phyloP scores from a whole-genome alignment of 495 filamentous ascomycete species.

The Amphirosellinia nigrospora region DNA sequence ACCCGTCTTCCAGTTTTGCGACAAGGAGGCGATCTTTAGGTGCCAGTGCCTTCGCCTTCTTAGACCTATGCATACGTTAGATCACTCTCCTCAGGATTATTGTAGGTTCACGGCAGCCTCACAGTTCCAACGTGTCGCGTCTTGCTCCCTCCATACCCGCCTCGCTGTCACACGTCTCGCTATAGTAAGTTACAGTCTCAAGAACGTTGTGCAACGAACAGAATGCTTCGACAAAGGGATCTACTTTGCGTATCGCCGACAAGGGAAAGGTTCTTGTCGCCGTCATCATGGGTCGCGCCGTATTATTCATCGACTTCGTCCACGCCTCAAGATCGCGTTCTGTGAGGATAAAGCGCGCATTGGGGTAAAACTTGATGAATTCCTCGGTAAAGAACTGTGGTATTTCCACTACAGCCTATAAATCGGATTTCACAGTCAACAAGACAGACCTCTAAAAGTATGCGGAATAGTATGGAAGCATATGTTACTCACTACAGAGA shows the following conservation, averaged over 20 bases:
- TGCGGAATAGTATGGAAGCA: neutral
- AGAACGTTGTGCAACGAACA: constrained; percentile 25
- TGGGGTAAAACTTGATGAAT: constrained; percentile 47
- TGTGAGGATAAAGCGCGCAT: constrained; percentile 48
- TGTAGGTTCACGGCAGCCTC: neutral
- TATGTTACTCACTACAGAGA: neutral
- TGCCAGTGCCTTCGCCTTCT: constrained; percentile 24
- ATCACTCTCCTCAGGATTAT: neutral
- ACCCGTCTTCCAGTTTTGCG: constrained; percentile 34
- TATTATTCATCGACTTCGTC: constrained; percentile 35
- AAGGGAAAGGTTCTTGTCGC: constrained; percentile 27
- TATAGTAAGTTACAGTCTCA: constrained; percentile 23
- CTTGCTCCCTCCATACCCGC: constrained; percentile 5
- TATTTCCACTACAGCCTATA: constrained; percentile 43
- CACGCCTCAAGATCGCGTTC: constrained; percentile 44
- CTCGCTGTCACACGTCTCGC: constrained; percentile 15
- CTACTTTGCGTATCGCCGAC: constrained; percentile 19
- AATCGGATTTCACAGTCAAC: neutral
- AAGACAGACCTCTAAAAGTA: neutral
- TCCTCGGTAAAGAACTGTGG: constrained; percentile 44
- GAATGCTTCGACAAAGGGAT: constrained; percentile 23
- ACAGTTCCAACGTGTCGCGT: constrained; percentile 15
- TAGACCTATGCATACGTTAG: constrained; percentile 19
- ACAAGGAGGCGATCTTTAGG: constrained; percentile 31
- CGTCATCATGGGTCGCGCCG: constrained; percentile 14